Evolutionary conservation across 2,329 filamentous ascomycete species (phyloP).

Genomic region (Colletotrichum melonis): DNA sequence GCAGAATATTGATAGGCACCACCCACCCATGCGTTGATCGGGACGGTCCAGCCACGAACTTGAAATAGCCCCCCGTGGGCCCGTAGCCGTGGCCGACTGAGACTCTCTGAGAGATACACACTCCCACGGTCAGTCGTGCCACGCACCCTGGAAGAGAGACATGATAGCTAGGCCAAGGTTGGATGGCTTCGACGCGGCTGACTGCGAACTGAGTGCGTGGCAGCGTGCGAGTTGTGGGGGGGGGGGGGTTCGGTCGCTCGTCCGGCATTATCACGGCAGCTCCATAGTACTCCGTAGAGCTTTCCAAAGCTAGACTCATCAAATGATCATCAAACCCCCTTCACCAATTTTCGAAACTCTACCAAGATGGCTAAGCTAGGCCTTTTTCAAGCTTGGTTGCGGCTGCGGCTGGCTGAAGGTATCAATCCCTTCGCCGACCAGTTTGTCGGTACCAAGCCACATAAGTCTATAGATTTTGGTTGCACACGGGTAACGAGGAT

Average conservation of each 20-base stretch:
- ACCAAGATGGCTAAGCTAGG: neutral
- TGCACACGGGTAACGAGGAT: neutral
- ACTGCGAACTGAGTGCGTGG: neutral
- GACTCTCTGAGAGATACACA: too few relatives aligned
- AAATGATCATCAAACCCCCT: neutral
- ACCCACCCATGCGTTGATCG: conserved; percentile 28
- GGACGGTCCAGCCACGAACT: conserved; percentile 6
- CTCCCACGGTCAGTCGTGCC: too few relatives aligned
- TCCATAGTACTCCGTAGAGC: neutral
- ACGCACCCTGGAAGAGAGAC: too few relatives aligned
- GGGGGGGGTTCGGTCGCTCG: neutral
- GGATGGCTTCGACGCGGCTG: neutral
- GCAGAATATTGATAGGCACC: conserved; percentile 11
- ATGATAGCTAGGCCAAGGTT: neutral
- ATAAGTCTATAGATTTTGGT: neutral
- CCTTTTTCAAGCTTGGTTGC: neutral
- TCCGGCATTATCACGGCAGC: conserved; percentile 9
- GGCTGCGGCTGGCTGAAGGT: conserved; percentile 1
- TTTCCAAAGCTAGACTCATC: neutral
- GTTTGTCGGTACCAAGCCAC: neutral
- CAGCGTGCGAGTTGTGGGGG: neutral
- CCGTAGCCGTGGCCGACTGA: neutral
- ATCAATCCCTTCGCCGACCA: neutral
- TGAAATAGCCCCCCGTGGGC: neutral
- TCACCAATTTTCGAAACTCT: neutral